phyloP scores from a whole-genome alignment of 306 rosid species.

The Parietaria judaica region DNA sequence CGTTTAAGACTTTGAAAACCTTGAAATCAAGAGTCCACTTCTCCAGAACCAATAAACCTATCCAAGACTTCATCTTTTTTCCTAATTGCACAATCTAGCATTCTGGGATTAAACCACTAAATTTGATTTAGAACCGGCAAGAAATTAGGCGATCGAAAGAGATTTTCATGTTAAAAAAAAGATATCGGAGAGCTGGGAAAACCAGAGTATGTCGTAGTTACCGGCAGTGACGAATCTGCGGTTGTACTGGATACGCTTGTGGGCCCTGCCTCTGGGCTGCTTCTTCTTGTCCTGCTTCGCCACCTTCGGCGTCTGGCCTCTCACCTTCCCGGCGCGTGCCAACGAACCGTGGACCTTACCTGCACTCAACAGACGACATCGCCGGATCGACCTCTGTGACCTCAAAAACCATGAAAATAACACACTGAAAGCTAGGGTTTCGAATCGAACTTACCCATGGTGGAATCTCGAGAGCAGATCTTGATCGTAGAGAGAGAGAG shows the following conservation, averaged over 20 bases:
- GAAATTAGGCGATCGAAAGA: no score
- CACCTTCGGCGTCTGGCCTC: conserved; percentile 63
- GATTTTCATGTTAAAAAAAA: no score
- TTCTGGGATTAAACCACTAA: no score
- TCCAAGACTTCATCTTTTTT: background rate
- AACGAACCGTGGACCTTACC: conserved; percentile 63
- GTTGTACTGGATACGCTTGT: conserved; percentile 63
- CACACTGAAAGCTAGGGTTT: background rate
- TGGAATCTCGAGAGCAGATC: background rate
- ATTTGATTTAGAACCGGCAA: no score
- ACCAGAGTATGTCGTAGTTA: background rate
- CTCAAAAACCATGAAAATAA: background rate
- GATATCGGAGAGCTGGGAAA: no score
- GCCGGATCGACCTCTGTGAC: background rate
- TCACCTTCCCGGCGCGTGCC: conserved; percentile 66
- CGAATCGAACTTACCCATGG: conserved; percentile 19
- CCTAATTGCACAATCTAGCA: background rate
- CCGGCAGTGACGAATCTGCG: conserved; percentile 62
- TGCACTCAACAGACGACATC: conserved; percentile 18
- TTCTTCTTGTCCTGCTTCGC: conserved; percentile 66
- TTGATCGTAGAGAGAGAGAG: no score
- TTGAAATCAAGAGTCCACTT: no score
- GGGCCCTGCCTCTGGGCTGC: conserved; percentile 55
- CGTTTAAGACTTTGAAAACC: no score
- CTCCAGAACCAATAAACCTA: no score